Evolutionary conservation across 306 rosid species (phyloP), one percentile per base, ranked within the genome.

Genomic region (Chamaecrista fasciculata): DNA sequence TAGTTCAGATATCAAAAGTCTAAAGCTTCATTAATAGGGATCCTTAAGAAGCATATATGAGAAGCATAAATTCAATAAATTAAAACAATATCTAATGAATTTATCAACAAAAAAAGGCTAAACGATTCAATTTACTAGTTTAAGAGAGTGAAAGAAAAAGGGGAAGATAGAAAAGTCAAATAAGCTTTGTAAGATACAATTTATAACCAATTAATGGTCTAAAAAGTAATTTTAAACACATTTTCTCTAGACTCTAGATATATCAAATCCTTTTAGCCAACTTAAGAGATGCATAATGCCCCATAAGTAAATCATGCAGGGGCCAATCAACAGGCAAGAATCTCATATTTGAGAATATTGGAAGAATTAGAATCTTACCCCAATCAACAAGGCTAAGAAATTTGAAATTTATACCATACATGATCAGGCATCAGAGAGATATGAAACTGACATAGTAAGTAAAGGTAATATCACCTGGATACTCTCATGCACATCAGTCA

Each of bases 401-500:
- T 73, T 18, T 62, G 58, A 51, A 70, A n/a, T 72, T 24, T 10
- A 67, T 25, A 46, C 51, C 64, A 25, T 72, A 74, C 43, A 7
- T 24, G 6, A 25, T 58, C 48, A 44, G 40, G 43, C 24, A 58
- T 59, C 44, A 67, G 6, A 21, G 56, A 42, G 69, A 43, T 37
- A 58, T 14, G 28, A 59, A 50, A 66, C 15, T 5, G 42, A 36
- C 19, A 66, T n/a, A 60, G 40, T 12, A 52, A 19, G 39, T n/a
- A 58, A 62, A 67, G 43, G 36, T 56, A 67, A 25, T 5, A 23
- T 56, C 84, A 91, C 97, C 93, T 91, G 96, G 68, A 31, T 62
- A 28, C 80, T 21, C 84, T 94, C 95, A 0, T 90, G 97, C 61
- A 94, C 99, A 78, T 94, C 97, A 64, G 97, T 94, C 83, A 91